Base-by-base conservation (phyloP, 345 rosid species). In the Schrenkiella parvula region DNA sequence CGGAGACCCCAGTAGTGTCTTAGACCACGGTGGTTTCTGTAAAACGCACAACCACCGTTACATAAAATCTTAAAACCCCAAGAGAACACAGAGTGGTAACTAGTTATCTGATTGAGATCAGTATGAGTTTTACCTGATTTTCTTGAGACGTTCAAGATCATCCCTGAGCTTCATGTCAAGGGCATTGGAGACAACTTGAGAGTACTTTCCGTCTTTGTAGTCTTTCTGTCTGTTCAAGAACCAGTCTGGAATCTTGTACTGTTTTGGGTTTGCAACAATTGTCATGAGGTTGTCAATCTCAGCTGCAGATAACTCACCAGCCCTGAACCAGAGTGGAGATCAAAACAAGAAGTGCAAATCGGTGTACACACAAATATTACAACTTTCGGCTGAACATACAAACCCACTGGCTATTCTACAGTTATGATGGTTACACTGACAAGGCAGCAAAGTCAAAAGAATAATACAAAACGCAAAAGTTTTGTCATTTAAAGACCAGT, bases 1-100 rank as follows among this genome's bases (percentile, higher is more conserved):
- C 97, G 89, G 26, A 93, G 91, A 41, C 98, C 97, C 98, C 98
- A 93, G 84, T 91, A 91, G 85, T 93, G 98, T 74, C 98, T 89
- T 70, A 91, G 81, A 73, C 98, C 98, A 72, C 97, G 97, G 56
- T 90, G 98, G 79, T 90, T 92, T 74, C 98, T 92, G 83, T 75
- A 42, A 13, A 19, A 23, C 13, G 9, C 3, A 47, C 68, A 46
- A 21, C 18, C 18, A 42, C 43, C 0, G 18, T 61, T 62, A 48
- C 3, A 18, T 5, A 41, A 41, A 41, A 1, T 8, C 9, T 2
- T 22, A 8, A 29, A 52, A 3, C 26, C 14, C 10, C 2, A 29
- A 8, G 1, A 34, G 48, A 23, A 11, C 9, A 32, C 42, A 29
- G 12, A 14, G 21, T 23, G 18, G 10, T 29, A 37, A 25, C n/a